These are phyloP conservation scores for Kazachstania kunashirensis DNA, from an alignment of 805 yeast species.

Conservation along the genomic window DNA sequence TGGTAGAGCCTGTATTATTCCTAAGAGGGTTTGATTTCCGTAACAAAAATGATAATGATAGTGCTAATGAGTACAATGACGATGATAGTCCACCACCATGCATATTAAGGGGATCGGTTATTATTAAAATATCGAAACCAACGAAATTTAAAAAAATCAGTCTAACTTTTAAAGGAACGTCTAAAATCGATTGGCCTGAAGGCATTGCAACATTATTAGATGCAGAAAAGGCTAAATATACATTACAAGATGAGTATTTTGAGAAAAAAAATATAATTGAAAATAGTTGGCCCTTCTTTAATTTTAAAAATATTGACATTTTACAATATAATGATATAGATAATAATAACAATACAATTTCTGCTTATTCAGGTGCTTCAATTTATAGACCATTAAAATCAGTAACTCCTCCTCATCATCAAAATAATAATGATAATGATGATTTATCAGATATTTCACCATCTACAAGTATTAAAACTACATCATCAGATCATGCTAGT, in stretches of 20 bases:
- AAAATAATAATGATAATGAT: no score
- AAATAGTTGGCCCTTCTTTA: conserved; percentile 86
- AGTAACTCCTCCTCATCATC: not conserved
- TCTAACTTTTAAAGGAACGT: conserved; percentile 51
- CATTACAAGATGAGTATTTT: conserved; percentile 38
- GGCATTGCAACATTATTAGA: conserved; percentile 78
- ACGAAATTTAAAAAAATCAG: conserved; percentile 54
- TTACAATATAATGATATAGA: not conserved
- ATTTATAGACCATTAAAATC: conserved; percentile 7
- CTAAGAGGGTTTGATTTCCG: conserved; percentile 67
- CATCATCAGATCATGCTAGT: not conserved
- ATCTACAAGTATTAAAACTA: not conserved
- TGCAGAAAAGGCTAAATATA: conserved; percentile 10
- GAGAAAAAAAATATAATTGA: conserved; percentile 56
- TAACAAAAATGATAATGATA: no score
- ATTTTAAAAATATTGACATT: not conserved
- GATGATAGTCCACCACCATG: conserved; percentile 4
- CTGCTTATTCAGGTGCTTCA: conserved; percentile 7
- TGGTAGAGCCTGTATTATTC: conserved; percentile 71
- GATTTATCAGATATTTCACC: conserved; percentile 2
- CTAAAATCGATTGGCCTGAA: conserved; percentile 91
- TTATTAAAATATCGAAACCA: conserved; percentile 57
- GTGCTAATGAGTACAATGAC: not conserved
- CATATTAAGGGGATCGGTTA: conserved; percentile 65
- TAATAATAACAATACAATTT: not conserved